A percentile compares a stretch with the other conserved stretches of the same genome.
These are phyloP conservation scores for Scenedesmus sp. DNA, from an alignment of 163 green algal genomes.

Conservation along the genomic window DNA sequence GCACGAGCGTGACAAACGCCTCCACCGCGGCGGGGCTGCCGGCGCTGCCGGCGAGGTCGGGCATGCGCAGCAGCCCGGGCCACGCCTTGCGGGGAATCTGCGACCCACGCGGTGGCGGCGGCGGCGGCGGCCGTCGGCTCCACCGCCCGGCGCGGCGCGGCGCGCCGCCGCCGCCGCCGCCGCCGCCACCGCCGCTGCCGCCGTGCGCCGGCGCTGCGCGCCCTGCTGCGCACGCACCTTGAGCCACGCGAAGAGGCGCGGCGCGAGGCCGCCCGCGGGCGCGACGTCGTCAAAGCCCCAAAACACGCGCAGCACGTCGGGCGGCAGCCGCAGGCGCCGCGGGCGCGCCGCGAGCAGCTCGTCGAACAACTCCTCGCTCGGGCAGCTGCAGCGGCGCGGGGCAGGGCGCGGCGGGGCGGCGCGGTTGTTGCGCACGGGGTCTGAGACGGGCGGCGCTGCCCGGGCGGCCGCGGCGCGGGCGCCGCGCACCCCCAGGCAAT, in stretches of 20 bases:
- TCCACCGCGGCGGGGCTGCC: slow-evolving; percentile 28
- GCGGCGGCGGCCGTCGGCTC: too few species aligned
- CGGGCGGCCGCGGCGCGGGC: too few species aligned
- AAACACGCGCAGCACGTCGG: slow-evolving; percentile 57
- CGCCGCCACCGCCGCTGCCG: too few species aligned
- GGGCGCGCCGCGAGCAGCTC: slow-evolving; percentile 46
- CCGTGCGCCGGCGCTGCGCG: too few species aligned
- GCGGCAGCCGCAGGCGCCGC: slow-evolving; percentile 6
- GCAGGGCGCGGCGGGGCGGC: not conserved
- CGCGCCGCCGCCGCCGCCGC: too few species aligned
- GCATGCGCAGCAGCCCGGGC: slow-evolving; percentile 49
- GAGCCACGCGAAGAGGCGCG: slow-evolving; percentile 57
- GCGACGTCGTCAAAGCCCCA: slow-evolving; percentile 75
- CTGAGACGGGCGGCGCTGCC: not conserved
- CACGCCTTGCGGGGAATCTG: slow-evolving; percentile 53
- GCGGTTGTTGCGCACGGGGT: too few species aligned
- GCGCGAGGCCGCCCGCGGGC: slow-evolving; percentile 55
- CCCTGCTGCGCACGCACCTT: too few species aligned
- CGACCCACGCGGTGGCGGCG: slow-evolving; percentile 55
- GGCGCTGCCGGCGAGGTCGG: slow-evolving; percentile 15
- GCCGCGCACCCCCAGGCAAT: slow-evolving; percentile 23
- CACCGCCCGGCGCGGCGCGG: too few species aligned
- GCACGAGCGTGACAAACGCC: slow-evolving; percentile 49
- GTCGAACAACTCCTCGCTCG: slow-evolving; percentile 60
- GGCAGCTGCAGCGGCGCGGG: slow-evolving; percentile 24